A percentile compares a stretch with the other conserved stretches of the same genome.
Conservation (phyloP, 768 basidiomycete genomes). For the Auriculariales sp. region DNA sequence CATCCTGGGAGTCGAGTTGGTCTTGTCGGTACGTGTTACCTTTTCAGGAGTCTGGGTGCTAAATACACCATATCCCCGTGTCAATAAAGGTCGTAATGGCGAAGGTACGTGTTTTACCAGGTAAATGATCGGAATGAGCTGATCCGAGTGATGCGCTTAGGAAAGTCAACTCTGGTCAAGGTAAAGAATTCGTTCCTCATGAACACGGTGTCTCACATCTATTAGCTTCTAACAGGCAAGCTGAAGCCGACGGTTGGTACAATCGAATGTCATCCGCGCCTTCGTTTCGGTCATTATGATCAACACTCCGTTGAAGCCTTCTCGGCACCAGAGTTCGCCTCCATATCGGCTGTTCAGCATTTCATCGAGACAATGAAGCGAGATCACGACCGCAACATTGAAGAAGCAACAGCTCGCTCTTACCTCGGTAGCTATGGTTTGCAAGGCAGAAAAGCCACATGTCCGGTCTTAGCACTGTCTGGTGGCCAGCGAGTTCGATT, state of each 20-base stretch:
- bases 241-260: slow-evolving; percentile 30
- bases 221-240: slow-evolving; percentile 14
- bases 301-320: slow-evolving; percentile 49
- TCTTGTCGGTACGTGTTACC: slow-evolving; percentile 29
- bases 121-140: too few species aligned
- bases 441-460: slow-evolving; percentile 26
- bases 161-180: slow-evolving; percentile 42
- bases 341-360: slow-evolving; percentile 16
- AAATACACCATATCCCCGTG: neutral
- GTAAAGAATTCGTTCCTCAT: slow-evolving; percentile 15
- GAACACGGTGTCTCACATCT: slow-evolving; percentile 8
- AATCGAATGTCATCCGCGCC: slow-evolving; percentile 35
- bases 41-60: neutral
- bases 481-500: slow-evolving; percentile 48
- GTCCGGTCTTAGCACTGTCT: slow-evolving; percentile 29
- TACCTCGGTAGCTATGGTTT: slow-evolving; percentile 31
- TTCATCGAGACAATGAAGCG: slow-evolving; percentile 12
- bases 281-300: slow-evolving; percentile 44
- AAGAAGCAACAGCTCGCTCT: slow-evolving; percentile 25
- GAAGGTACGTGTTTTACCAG: slow-evolving; percentile 44
- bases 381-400: slow-evolving; percentile 10
- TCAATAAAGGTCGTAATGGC: slow-evolving; percentile 21
- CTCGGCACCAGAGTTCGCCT: slow-evolving; percentile 16
- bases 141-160: too few species aligned
- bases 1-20: slow-evolving; percentile 23